Conservation (phyloP, 2,329 filamentous ascomycete genomes). For the Colletotrichum incanum region DNA sequence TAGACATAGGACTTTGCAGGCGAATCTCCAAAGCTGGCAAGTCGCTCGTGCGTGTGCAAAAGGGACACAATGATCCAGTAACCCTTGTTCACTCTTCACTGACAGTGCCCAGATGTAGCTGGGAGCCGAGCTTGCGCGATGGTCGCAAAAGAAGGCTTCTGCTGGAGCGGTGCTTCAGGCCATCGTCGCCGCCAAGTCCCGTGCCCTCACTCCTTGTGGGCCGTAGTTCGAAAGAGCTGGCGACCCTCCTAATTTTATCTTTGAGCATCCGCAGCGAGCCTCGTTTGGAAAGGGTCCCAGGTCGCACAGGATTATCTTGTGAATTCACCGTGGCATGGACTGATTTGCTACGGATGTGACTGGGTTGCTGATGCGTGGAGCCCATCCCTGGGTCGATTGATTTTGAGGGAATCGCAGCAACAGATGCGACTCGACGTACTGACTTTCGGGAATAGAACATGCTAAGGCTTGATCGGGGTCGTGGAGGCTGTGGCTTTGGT, state of each 20-base stretch:
- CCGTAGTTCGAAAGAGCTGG: slow-evolving; percentile 39
- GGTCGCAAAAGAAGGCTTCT: slow-evolving; percentile 28
- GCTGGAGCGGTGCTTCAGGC: slow-evolving; percentile 27
- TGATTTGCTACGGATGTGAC: slow-evolving; percentile 21
- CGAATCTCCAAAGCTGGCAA: neutral
- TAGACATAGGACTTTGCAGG: neutral
- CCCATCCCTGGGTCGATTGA: neutral
- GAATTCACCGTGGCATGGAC: neutral
- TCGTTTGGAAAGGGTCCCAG: neutral
- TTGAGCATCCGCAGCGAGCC: slow-evolving; percentile 23
- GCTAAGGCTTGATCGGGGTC: slow-evolving; percentile 12
- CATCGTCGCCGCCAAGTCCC: neutral
- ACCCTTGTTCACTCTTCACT: slow-evolving; percentile 24
- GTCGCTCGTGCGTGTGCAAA: neutral
- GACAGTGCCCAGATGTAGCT: slow-evolving; percentile 29
- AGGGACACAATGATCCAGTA: neutral
- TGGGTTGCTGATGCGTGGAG: neutral
- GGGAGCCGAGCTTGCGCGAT: slow-evolving; percentile 17
- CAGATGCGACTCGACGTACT: slow-evolving; percentile 19
- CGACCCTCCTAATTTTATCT: slow-evolving; percentile 36
- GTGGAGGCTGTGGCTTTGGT: slow-evolving; percentile 7
- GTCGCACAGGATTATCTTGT: neutral
- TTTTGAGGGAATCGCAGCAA: neutral
- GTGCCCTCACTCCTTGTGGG: neutral
- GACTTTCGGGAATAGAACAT: slow-evolving; percentile 9